Base-by-base conservation (phyloP, 225 moss, liverwort and hornwort genomes). In the Bryoerythrophyllum caledonicum region DNA sequence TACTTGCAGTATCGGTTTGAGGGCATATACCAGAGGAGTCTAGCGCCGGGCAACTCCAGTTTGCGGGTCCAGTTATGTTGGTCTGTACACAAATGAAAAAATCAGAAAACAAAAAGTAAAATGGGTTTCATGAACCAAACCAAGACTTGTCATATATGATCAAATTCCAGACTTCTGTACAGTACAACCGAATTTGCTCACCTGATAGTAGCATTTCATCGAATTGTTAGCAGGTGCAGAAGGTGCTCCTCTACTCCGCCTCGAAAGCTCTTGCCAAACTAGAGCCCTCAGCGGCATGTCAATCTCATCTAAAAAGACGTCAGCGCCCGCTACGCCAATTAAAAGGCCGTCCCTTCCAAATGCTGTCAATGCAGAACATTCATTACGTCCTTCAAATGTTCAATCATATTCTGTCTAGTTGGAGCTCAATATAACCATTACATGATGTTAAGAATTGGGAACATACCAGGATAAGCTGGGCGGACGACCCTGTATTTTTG, bases 161-260 rank as follows among this genome's bases (percentile, higher is more conserved):
- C 6, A 54, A 9, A 54, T 54, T 2, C 21, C n/a, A 48, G 48
- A 48, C 17, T 5, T 16, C 17, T 37, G 37, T 10, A 21, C 0
- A 20, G 9, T 23, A 21, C 8, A 54, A 54, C 54, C 54, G 2
- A 21, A 23, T 54, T 54, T 54, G 10, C 23, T 21, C 21, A 77
- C 80, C 75, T 76, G 75, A 40, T 76, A 81, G 15, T 17, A 46
- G 65, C 75, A 76, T 4, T 17, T 21, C 64, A 81, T 23, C 0
- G 56, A 16, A 56, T 64, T 54, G 12, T 2, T 74, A 3, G 37
- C 37, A 37, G 7, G 37, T 37, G 37, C 37, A 37, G 7, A 0
- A 37, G 7, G 37, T 37, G 37, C 7, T 37, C 30, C 30, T 53
- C 32, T 25, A 4, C 0, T 38, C 27, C 76, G 63, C 8, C 38